Evolutionary conservation across 768 basidiomycete species (phyloP).

Genomic region (Coprinellus aureogranulatus): DNA sequence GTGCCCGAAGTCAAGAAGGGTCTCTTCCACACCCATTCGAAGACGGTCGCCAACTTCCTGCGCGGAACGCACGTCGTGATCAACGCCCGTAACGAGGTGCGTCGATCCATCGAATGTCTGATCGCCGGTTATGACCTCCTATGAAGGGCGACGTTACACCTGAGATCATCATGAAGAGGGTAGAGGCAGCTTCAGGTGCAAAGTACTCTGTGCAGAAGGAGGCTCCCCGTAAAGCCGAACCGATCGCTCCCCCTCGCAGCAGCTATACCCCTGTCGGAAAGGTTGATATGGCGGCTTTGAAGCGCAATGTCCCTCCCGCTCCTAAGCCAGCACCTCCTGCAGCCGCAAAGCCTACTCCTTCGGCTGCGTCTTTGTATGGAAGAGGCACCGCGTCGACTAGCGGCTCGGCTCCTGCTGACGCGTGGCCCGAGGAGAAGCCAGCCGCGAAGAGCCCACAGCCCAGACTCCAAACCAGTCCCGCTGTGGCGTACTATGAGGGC

Average conservation of each 20-base stretch:
- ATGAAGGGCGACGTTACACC: constrained; percentile 77
- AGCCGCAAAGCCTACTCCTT: constrained; percentile 42
- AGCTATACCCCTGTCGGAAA: constrained; percentile 74
- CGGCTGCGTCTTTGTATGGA: constrained; percentile 44
- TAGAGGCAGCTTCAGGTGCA: constrained; percentile 88
- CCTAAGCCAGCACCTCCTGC: constrained; percentile 39
- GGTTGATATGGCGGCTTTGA: constrained; percentile 64
- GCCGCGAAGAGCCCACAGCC: constrained; percentile 29
- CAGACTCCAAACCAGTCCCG: too few species aligned
- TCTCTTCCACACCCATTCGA: constrained; percentile 84
- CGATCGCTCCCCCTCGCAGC: constrained; percentile 79
- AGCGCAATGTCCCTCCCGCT: constrained; percentile 38
- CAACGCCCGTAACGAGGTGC: constrained; percentile 81
- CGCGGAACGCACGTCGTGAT: constrained; percentile 84
- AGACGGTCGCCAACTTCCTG: constrained; percentile 75
- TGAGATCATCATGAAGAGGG: constrained; percentile 74
- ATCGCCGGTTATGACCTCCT: constrained; percentile 3
- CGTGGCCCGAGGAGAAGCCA: constrained; percentile 57
- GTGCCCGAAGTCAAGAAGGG: constrained; percentile 93
- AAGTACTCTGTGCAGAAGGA: constrained; percentile 87
- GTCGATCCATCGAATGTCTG: constrained; percentile 16
- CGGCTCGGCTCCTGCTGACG: constrained; percentile 48
- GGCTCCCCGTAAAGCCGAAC: constrained; percentile 65
- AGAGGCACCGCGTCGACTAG: constrained; percentile 26
- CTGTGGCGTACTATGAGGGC: too few species aligned